Base-by-base conservation (phyloP, 345 rosid species). In the Gossypium arboreum region DNA sequence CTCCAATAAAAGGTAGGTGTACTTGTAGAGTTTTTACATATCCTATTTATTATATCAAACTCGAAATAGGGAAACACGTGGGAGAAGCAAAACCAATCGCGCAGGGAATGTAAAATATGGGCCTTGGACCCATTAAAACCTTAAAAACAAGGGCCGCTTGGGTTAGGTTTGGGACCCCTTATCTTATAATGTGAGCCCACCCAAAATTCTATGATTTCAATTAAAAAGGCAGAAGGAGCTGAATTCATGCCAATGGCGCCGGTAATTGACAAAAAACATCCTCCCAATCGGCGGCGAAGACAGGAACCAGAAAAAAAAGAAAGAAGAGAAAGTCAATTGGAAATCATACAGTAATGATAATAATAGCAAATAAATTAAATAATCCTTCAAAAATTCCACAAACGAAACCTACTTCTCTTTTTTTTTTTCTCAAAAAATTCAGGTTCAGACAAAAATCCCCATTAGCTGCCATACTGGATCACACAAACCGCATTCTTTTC, bases 381-480 rank as follows among this genome's bases (percentile, higher is more conserved):
- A 47, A 47, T 47, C 51, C 51, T 47, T 12, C 51, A 45, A 43
- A 43, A 12, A 43, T 50, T 25, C 43, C 45, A 24, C 24, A 47
- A 16, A 50, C 24, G 20, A 50, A 3, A 27, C 50, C 16, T 9
- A 13, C 15, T 9, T 9, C 24, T 39, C 20, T 41, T 5, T 34
- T 34, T 43, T 41, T 24, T 47, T 47, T 2, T 2, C 12, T 47
- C 12, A 11, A 17, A 20, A n/a, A 25, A 17, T 27, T 34, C 71
- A 62, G 29, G 3, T 74, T 74, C 61, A 45, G 62, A 74, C 77
- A 74, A 63, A 63, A 52, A 17, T 51, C 71, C 25, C 25, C 8
- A 48, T 29, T 45, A 63, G 77, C 62, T 63, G 70, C 77, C 77
- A 50, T 74, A 13, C 50, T n/a, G 39, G 51, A 63, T 51, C 62